A percentile compares a stretch with the other conserved stretches of the same genome.
Conservation (phyloP, 2,329 filamentous ascomycete species). For the Stromatinia cepivora region DNA sequence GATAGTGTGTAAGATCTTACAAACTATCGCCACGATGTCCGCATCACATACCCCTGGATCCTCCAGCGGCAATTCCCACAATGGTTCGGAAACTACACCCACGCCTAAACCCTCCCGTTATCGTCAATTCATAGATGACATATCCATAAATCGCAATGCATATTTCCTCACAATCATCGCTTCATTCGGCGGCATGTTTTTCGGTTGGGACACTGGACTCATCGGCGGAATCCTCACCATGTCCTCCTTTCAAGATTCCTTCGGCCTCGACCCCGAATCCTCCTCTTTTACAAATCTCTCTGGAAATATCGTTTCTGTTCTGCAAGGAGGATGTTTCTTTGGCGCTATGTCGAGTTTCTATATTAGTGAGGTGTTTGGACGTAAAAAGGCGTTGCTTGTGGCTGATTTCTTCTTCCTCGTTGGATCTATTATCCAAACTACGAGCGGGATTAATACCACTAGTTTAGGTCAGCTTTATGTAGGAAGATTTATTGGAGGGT, state of each 20-base stretch:
- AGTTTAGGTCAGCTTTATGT: conserved; percentile 23
- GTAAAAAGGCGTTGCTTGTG: conserved; percentile 25
- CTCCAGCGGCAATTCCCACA: neutral
- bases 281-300: conserved; percentile 7
- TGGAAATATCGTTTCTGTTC: conserved; percentile 57
- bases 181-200: conserved; percentile 65
- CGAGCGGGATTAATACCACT: conserved; percentile 21
- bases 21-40: neutral
- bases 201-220: conserved; percentile 67
- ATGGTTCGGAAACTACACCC: neutral
- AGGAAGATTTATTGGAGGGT: conserved; percentile 25
- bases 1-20: too few relatives aligned
- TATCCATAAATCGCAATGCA: conserved; percentile 20
- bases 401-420: conserved; percentile 24
- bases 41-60: neutral
- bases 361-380: conserved; percentile 38
- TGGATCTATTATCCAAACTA: conserved; percentile 22
- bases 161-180: conserved; percentile 38
- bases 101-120: neutral
- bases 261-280: conserved; percentile 1
- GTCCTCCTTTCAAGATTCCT: conserved; percentile 51
- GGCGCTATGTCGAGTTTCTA: conserved; percentile 54
- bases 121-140: conserved; percentile 14
- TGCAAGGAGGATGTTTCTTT: conserved; percentile 66
- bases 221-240: conserved; percentile 74